These are phyloP conservation scores for Gyrodon lividus DNA, from an alignment of 768 basidiomycete species.

Conservation along the genomic window DNA sequence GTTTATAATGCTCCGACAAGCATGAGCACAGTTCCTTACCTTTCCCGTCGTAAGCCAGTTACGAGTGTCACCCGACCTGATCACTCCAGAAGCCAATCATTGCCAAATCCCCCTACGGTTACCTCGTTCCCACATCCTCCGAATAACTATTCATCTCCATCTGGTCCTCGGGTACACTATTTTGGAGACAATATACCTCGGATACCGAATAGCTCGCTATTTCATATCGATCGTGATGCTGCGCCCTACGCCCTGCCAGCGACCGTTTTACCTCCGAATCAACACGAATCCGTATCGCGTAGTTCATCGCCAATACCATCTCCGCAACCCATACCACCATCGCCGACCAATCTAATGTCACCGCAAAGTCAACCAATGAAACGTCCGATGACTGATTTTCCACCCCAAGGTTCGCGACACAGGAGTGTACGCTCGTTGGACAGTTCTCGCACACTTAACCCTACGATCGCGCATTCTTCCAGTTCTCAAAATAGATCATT, in stretches of 20 bases:
- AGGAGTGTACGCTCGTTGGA: slow-evolving; percentile 12
- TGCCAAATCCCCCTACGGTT: slow-evolving; percentile 5
- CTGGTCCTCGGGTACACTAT: slow-evolving; percentile 15
- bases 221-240: slow-evolving; percentile 7
- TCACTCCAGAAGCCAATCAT: slow-evolving; percentile 13
- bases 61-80: slow-evolving; percentile 2
- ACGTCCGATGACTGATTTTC: neutral
- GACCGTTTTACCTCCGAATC: slow-evolving; percentile 22
- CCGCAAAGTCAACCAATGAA: slow-evolving; percentile 5
- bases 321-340: slow-evolving; percentile 5
- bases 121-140: neutral
- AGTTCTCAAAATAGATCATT: slow-evolving; percentile 6
- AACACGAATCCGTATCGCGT: slow-evolving; percentile 15
- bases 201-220: slow-evolving; percentile 5
- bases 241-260: slow-evolving; percentile 14
- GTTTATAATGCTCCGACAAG: neutral
- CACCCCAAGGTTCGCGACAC: slow-evolving; percentile 2
- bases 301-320: slow-evolving; percentile 9
- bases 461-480: slow-evolving; percentile 2
- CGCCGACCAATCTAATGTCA: slow-evolving; percentile 1
- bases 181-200: slow-evolving; percentile 9
- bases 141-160: slow-evolving; percentile 2
- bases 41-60: slow-evolving; percentile 4
- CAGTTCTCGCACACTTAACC: slow-evolving; percentile 3
- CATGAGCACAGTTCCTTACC: slow-evolving; percentile 3